Conservation (phyloP, 164 flowering plant species). For the Stephania yunnanensis region DNA sequence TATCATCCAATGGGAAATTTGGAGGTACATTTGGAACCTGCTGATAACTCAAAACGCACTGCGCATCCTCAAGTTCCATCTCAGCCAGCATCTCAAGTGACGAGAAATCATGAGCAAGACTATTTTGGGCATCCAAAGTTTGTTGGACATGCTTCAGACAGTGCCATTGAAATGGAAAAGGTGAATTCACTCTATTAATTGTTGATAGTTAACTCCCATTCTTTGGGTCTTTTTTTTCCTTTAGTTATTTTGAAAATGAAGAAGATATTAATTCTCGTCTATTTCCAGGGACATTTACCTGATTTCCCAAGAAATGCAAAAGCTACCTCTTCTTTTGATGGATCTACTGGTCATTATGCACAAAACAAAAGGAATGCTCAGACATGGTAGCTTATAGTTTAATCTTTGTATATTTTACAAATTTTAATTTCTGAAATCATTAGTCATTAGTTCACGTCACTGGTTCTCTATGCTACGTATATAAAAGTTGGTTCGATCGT, state of each 20-base stretch:
- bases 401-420: background rate
- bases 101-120: constrained; percentile 28
- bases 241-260: background rate
- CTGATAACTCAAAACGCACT: constrained; percentile 30
- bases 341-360: constrained; percentile 26
- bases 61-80: constrained; percentile 25
- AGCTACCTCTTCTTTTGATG: constrained; percentile 36
- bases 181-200: constrained; percentile 22
- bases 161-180: constrained; percentile 41
- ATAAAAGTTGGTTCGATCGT: background rate
- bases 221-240: background rate
- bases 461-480: background rate
- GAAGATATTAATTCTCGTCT: constrained; percentile 11
- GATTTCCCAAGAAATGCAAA: constrained; percentile 36
- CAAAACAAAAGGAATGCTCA: constrained; percentile 29
- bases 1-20: constrained; percentile 86
- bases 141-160: constrained; percentile 30
- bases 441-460: background rate
- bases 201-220: background rate
- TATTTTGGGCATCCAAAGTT: constrained; percentile 36
- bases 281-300: constrained; percentile 30
- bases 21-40: constrained; percentile 36
- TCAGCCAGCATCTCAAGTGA: constrained; percentile 33
- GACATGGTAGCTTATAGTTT: constrained; percentile 40
- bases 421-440: background rate